phyloP scores from a whole-genome alignment of 495 filamentous ascomycete species.

The Lasiosphaeriaceae sp. region DNA sequence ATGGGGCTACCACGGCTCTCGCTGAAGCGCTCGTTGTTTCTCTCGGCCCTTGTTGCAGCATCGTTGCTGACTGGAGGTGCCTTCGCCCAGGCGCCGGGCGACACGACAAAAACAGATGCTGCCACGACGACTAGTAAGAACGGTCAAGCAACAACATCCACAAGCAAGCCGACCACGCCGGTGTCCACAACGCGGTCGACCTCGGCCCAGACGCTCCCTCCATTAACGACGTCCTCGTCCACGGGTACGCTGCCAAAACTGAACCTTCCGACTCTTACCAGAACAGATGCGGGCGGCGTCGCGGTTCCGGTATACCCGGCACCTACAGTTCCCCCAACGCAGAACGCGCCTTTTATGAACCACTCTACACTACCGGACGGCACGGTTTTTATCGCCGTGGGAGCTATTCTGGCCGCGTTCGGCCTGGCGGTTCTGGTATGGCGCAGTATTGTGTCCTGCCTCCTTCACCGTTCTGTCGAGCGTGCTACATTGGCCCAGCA shows the following conservation, averaged over 20 bases:
- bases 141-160: conserved; percentile 1
- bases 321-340: conserved; percentile 73
- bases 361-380: conserved; percentile 87
- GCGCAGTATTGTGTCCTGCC: conserved; percentile 87
- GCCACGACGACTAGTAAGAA: neutral
- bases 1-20: conserved; percentile 28
- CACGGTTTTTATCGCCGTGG: conserved; percentile 93
- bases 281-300: conserved; percentile 23
- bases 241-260: neutral
- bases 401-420: conserved; percentile 79
- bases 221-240: neutral
- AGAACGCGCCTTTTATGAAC: conserved; percentile 90
- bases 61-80: conserved; percentile 27
- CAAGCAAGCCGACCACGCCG: conserved; percentile 15
- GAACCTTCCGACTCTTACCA: conserved; percentile 48
- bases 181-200: too few species aligned
- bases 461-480: conserved; percentile 82
- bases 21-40: conserved; percentile 33
- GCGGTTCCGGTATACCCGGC: conserved; percentile 50
- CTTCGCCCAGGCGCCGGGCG: conserved; percentile 30
- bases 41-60: conserved; percentile 28
- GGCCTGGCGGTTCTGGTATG: conserved; percentile 76
- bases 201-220: neutral
- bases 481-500: conserved; percentile 72
- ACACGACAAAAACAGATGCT: neutral